Evolutionary conservation across 805 yeast species (phyloP).

Genomic region (Kurtzmaniella fragi): DNA sequence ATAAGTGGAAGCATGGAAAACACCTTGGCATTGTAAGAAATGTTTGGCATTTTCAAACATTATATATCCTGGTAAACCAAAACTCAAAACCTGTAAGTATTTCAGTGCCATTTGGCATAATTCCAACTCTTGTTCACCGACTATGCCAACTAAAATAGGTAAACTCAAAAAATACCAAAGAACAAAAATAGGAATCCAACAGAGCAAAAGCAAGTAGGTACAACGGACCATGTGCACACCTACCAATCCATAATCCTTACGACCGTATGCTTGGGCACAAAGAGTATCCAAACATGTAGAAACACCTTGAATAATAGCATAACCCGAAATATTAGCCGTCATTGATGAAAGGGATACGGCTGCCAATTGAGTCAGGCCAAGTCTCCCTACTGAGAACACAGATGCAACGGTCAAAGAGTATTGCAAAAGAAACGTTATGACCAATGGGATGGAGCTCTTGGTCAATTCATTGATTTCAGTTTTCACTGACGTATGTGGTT

Average conservation of each 20-base stretch:
- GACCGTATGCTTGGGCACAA: conserved; percentile 75
- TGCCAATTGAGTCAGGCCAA: conserved; percentile 67
- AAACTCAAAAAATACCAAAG: conserved; percentile 61
- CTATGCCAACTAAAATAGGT: conserved; percentile 33
- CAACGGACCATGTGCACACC: conserved; percentile 70
- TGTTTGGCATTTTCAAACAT: conserved; percentile 70
- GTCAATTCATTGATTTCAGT: conserved; percentile 37
- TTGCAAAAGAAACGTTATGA: conserved; percentile 64
- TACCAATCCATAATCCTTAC: conserved; percentile 57
- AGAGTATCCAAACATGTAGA: conserved; percentile 77
- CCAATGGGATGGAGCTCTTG: conserved; percentile 49
- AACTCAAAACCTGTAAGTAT: conserved; percentile 50
- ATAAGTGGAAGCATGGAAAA: conserved; percentile 76
- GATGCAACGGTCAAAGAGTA: conserved; percentile 73
- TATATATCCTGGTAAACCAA: conserved; percentile 73
- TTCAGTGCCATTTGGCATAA: conserved; percentile 45
- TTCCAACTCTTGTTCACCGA: conserved; percentile 17
- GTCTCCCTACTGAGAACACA: conserved; percentile 70
- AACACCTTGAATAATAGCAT: conserved; percentile 70
- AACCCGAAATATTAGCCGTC: conserved; percentile 75
- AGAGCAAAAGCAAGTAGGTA: conserved; percentile 47
- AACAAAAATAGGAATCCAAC: conserved; percentile 49
- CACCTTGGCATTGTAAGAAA: conserved; percentile 71
- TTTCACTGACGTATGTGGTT: conserved; percentile 37
- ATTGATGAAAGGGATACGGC: conserved; percentile 72